phyloP scores from a whole-genome alignment of 176 grass and related monocot species.

The Aechmea fasciata region DNA sequence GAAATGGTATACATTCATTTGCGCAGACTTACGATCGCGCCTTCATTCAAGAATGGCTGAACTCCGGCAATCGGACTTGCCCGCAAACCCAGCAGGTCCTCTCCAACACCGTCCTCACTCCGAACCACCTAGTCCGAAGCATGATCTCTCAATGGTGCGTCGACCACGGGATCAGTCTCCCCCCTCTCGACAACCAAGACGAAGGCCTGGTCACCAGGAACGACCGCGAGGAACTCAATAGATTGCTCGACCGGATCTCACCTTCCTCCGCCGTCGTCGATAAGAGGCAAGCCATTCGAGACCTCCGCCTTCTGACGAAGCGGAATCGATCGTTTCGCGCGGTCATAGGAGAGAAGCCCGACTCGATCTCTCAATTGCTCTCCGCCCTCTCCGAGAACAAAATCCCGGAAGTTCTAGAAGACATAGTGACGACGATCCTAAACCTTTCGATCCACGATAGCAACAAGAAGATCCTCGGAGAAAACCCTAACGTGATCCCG shows the following conservation, averaged over 20 bases:
- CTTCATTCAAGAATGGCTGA: conserved; percentile 65
- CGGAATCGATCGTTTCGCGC: conserved; percentile 57
- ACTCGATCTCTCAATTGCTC: conserved; percentile 48
- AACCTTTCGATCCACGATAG: conserved; percentile 83
- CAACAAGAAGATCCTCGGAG: conserved; percentile 73
- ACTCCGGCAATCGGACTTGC: conserved; percentile 48
- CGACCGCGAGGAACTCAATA: conserved; percentile 36
- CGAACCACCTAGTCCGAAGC: conserved; percentile 46
- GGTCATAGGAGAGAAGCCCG: conserved; percentile 55
- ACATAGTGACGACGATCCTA: conserved; percentile 70
- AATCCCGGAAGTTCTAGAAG: conserved; percentile 55
- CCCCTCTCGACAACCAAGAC: conserved; percentile 27
- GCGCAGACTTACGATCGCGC: conserved; percentile 76
- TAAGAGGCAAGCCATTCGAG: conserved; percentile 51
- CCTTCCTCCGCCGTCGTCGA: conserved; percentile 29
- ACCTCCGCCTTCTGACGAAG: conserved; percentile 57
- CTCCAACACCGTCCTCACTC: conserved; percentile 37
- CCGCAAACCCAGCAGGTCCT: conserved; percentile 57
- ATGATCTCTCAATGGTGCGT: conserved; percentile 68
- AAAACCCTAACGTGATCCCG: conserved; percentile 46
- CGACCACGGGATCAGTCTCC: conserved; percentile 36
- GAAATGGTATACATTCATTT: not conserved
- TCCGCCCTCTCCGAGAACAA: conserved; percentile 42
- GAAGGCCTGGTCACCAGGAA: conserved; percentile 31
- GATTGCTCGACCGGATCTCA: conserved; percentile 54